Evolutionary conservation across 441 rosid genomes (phyloP), one percentile per base, ranked within the genome.

Genomic region (Erysimum cheiri): DNA sequence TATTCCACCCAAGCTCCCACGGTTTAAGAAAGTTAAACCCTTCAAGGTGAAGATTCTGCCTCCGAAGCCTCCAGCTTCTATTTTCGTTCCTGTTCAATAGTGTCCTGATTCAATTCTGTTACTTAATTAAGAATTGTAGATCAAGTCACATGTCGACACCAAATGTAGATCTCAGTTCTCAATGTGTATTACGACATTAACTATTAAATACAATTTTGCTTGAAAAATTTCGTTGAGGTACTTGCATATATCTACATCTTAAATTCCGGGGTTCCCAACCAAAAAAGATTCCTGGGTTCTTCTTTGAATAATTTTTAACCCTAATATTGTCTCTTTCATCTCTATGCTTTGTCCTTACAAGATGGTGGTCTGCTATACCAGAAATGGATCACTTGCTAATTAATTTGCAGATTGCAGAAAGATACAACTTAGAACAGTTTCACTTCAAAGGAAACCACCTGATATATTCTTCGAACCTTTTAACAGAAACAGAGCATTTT

Each of bases 401-500:
- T 22, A 22, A 22, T 4, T 29, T 31, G 5, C 33, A 31, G 33
- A 31, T 31, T 31, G 33, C 5, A 6, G 33, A 6, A 31, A 31
- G 24, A 3, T 17, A 3, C 15, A 46, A 8, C 26, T 46, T 46
- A 19, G 12, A 3, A 46, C 24, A 17, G 50, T 41, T 41, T 41
- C 15, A 41, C 15, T 41, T 13, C 3, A 41, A 46, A 46, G 3
- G 12, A 46, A 17, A 1, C 50, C 24, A 46, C 26, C 26, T 17
- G 0, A 22, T 22, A 19, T 12, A 11, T 50, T 24, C 55, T 33
- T 57, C n/a, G 6, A 57, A 57, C 44, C 3, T 59, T 13, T 31
- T 3, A 26, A 32, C 37, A 67, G 46, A 72, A 69, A 73, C 71
- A 49, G 32, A 58, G 22, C n/a, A 22, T 22, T 2, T 7, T 54